phyloP scores from a whole-genome alignment of 768 basidiomycete species.

The Trametes meyenii region DNA sequence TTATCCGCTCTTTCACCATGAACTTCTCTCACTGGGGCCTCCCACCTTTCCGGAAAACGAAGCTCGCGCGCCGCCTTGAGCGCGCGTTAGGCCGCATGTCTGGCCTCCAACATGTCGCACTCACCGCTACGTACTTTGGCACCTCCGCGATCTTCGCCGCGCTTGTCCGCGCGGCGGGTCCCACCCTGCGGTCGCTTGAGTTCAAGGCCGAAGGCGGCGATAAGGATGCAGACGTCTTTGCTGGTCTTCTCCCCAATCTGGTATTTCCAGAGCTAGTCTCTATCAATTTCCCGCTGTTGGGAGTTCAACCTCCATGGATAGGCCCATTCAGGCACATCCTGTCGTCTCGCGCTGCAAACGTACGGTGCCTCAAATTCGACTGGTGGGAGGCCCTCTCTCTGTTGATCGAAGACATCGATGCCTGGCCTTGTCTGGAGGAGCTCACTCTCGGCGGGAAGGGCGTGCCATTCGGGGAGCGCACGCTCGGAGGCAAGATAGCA shows the following conservation, averaged over 20 bases:
- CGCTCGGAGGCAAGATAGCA: not conserved
- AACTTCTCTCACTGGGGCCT: not conserved
- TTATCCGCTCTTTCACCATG: not conserved
- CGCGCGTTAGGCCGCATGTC: not conserved
- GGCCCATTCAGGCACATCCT: not conserved
- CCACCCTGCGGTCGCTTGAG: not conserved
- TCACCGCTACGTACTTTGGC: not conserved
- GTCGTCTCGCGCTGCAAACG: not conserved
- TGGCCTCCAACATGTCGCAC: not conserved
- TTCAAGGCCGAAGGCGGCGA: not conserved
- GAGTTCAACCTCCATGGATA: not conserved
- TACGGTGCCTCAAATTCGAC: not conserved
- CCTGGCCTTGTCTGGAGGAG: not conserved
- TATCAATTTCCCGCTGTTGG: not conserved
- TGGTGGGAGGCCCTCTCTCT: not conserved
- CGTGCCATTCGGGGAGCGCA: not conserved
- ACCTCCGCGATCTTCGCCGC: not conserved
- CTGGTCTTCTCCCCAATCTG: not conserved
- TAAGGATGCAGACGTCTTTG: not conserved
- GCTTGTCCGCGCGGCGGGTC: not conserved
- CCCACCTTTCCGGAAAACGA: not conserved
- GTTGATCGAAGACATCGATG: not conserved
- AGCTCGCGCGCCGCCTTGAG: not conserved
- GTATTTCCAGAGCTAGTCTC: not conserved
- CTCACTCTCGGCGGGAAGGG: not conserved